These are phyloP conservation scores for Scutellaria baicalensis DNA, from an alignment of 257 asterid genomes.

Conservation along the genomic window DNA sequence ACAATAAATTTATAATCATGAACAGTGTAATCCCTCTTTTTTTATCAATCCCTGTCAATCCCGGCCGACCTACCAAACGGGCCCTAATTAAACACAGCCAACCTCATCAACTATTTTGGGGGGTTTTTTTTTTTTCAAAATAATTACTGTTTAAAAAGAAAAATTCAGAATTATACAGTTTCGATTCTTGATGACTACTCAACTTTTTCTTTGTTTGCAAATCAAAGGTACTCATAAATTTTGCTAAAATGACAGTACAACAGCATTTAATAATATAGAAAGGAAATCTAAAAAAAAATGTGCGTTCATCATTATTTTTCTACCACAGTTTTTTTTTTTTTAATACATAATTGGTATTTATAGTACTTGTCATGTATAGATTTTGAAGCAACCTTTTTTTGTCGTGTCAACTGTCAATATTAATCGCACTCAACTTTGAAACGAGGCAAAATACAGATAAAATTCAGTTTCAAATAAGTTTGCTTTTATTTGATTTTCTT, in stretches of 20 bases:
- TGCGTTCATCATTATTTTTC: not conserved
- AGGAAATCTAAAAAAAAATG: too few species aligned
- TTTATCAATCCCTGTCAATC: too few species aligned
- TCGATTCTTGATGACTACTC: not conserved
- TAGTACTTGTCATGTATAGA: not conserved
- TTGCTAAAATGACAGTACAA: conserved; percentile 7
- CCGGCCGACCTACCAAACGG: too few species aligned
- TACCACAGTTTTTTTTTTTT: not conserved
- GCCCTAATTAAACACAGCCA: too few species aligned
- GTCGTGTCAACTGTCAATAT: not conserved
- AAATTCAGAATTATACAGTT: not conserved
- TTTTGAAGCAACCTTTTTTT: not conserved
- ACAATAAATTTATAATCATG: too few species aligned
- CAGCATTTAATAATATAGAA: not conserved
- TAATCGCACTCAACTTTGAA: too few species aligned
- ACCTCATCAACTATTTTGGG: too few species aligned
- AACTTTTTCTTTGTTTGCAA: not conserved
- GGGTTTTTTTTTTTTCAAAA: too few species aligned
- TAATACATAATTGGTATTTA: not conserved
- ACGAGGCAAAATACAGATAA: not conserved
- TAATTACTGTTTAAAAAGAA: too few species aligned
- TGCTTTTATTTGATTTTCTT: too few species aligned
- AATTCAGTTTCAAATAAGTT: too few species aligned
- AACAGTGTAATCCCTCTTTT: too few species aligned
- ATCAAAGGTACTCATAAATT: not conserved